Conservation (phyloP, 345 rosid genomes). For the Eucalyptus rudis region DNA sequence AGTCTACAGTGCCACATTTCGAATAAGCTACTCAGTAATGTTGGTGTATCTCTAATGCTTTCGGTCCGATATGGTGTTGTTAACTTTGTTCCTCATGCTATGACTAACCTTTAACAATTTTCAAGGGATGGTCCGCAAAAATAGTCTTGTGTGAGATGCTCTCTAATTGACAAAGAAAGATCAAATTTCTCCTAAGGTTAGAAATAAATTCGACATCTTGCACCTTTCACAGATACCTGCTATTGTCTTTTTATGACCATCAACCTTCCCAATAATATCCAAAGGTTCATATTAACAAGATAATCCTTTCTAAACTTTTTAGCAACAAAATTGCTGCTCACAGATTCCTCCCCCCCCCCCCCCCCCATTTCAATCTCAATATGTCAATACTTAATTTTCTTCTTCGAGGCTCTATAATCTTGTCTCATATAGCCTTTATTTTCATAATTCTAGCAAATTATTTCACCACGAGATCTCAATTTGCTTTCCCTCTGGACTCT, state of each 20-base stretch:
- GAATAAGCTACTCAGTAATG: not conserved
- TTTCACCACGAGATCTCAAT: not conserved
- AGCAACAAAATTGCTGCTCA: not conserved
- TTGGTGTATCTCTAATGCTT: no score
- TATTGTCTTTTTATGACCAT: not conserved
- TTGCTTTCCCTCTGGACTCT: not conserved
- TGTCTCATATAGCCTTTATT: not conserved
- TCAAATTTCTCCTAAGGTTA: not conserved
- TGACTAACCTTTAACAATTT: not conserved
- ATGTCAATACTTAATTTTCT: not conserved
- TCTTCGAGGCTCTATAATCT: not conserved
- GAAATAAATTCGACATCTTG: not conserved
- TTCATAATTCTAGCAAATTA: not conserved
- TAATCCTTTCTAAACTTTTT: not conserved
- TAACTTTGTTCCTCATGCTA: not conserved
- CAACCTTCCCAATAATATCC: not conserved
- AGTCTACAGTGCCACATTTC: not conserved
- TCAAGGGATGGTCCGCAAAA: not conserved
- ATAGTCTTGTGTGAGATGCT: not conserved
- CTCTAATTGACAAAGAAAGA: not conserved
- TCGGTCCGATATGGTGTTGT: not conserved
- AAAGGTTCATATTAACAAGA: not conserved
- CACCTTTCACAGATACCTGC: not conserved
- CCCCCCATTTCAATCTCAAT: not conserved
- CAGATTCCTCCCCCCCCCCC: fast-evolving